Evolutionary conservation across 768 basidiomycete species (phyloP).

Genomic region (Tylopilus felleus): DNA sequence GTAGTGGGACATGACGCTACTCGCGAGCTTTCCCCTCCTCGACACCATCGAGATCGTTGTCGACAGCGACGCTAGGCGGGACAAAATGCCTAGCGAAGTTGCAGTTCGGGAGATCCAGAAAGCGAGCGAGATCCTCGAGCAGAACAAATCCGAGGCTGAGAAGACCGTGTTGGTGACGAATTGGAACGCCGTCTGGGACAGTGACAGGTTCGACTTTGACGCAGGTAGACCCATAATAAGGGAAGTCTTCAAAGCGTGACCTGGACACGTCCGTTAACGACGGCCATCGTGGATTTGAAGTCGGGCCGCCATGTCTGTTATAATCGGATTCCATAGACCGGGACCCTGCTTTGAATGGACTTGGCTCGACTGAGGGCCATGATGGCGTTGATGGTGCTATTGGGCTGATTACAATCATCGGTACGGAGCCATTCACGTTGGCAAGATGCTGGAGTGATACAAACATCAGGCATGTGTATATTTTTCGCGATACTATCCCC

Average conservation of each 20-base stretch:
- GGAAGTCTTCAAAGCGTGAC: slow-evolving; percentile 1
- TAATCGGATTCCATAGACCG: neutral
- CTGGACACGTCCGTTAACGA: slow-evolving; percentile 9
- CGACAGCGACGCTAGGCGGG: neutral
- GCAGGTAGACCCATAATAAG: neutral
- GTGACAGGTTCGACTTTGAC: neutral
- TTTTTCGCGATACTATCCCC: too few relatives aligned
- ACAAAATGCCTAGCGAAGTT: neutral
- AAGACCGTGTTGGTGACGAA: slow-evolving; percentile 4
- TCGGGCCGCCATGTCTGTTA: slow-evolving; percentile 4
- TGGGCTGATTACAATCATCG: slow-evolving; percentile 18
- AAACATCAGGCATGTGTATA: too few relatives aligned
- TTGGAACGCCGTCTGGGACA: neutral
- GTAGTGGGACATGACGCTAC: neutral
- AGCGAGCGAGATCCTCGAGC: neutral
- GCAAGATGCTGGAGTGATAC: too few relatives aligned
- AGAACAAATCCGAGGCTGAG: slow-evolving; percentile 1
- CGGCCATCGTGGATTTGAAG: slow-evolving; percentile 7
- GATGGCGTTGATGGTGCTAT: slow-evolving; percentile 6
- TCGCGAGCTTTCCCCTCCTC: neutral
- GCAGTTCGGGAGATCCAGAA: neutral
- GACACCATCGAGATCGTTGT: neutral
- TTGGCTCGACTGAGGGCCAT: slow-evolving; percentile 3
- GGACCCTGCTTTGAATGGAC: neutral
- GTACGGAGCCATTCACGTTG: too few relatives aligned